These are phyloP conservation scores for Fraxinus velutina DNA, from an alignment of 305 asterid genomes.

Conservation along the genomic window DNA sequence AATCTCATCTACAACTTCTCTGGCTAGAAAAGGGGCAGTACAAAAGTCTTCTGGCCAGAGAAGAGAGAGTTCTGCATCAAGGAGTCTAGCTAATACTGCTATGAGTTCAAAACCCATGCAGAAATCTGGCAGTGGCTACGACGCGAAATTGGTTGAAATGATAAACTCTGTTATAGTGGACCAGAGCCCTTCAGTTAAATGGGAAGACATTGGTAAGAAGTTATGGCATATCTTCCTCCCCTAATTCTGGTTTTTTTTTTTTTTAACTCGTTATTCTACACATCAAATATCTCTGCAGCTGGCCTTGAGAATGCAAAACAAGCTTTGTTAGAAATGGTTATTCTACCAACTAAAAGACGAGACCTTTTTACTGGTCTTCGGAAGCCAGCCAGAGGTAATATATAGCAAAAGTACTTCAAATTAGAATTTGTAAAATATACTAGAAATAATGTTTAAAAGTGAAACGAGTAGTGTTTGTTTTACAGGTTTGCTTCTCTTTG, in stretches of 20 bases:
- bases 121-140: slow-evolving; percentile 57
- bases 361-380: slow-evolving; percentile 97
- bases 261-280: slow-evolving; percentile 2
- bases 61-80: slow-evolving; percentile 36
- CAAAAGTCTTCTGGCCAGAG: slow-evolving; percentile 40
- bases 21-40: slow-evolving; percentile 46
- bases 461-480: slow-evolving; percentile 19
- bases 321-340: slow-evolving; percentile 91
- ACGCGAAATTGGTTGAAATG: slow-evolving; percentile 79
- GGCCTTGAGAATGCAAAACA: slow-evolving; percentile 99
- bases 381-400: slow-evolving; percentile 86
- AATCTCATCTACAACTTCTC: slow-evolving; percentile 41
- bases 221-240: slow-evolving; percentile 20
- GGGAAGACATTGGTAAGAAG: slow-evolving; percentile 94
- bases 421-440: background rate
- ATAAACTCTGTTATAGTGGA: slow-evolving; percentile 87
- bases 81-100: slow-evolving; percentile 38
- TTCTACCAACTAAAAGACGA: slow-evolving; percentile 87
- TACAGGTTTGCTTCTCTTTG: slow-evolving; percentile 90
- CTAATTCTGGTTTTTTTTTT: slow-evolving; percentile 6
- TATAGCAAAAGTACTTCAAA: slow-evolving; percentile 19
- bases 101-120: slow-evolving; percentile 39
- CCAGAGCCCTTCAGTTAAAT: slow-evolving; percentile 88
- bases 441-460: slow-evolving; percentile 2
- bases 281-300: slow-evolving; percentile 46